Base-by-base conservation (phyloP, 768 basidiomycete species). In the Mycena belliarum region DNA sequence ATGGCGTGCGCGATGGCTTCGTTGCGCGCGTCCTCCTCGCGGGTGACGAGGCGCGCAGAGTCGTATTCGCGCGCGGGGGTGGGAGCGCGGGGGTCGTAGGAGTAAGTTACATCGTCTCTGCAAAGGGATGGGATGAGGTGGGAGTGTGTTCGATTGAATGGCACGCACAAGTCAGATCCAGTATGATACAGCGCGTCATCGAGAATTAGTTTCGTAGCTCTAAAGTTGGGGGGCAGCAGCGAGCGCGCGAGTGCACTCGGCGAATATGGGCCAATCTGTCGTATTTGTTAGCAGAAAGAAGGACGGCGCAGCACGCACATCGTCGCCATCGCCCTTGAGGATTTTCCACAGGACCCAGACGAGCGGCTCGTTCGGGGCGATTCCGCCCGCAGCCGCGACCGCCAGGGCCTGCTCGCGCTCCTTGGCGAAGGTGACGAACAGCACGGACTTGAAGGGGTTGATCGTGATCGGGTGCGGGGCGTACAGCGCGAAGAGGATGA, bases 321-420 rank as follows among this genome's bases (percentile, higher is more conserved):
- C 89, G 58, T 84, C 85, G 20, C 90, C 90, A 68, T 91, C 89
- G 50, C 90, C 91, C 69, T 84, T 89, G 52, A 92, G 74, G 55
- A 92, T 88, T 73, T 92, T 92, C 89, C 89, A 92, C 58, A 92
- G 76, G 42, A 92, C 90, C 89, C 90, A 92, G 37, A 91, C 87
- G 47, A 92, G 75, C 65, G 90, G 90, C 67, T 91, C 89, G 68
- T 84, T 89, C 49, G 82, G 78, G 57, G 78, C 77, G 25, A 81
- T 78, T 20, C 74, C 77, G n/a, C 77, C 76, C 18, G 74, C 70
- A 32, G 76, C 75, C n/a, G 85, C 75, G 49, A 83, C 68, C 48
- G 67, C 73, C 47, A 81, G 73, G 21, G 89, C 88, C 65, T 77
- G 75, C 64, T 84, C 83, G 64, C 87, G 77, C 73, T 92, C 90